phyloP scores from a whole-genome alignment of 2,329 filamentous ascomycete genomes.

The Pseudogymnoascus pannorum region DNA sequence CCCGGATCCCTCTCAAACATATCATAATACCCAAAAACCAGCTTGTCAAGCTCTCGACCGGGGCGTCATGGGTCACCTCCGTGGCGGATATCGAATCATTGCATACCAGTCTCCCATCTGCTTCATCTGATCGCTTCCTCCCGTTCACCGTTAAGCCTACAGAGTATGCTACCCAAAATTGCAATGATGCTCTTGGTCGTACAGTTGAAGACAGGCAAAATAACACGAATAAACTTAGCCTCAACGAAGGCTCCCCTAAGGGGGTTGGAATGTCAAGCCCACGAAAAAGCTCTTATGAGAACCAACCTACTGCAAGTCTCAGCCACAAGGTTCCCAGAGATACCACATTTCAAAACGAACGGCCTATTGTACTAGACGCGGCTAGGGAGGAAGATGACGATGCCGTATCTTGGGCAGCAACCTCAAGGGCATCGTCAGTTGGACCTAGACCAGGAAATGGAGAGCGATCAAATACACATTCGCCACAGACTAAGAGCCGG shows the following conservation, averaged over 20 bases:
- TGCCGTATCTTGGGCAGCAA: neutral
- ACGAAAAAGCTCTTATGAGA: neutral
- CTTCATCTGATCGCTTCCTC: neutral
- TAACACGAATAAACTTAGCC: neutral
- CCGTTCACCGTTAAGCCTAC: neutral
- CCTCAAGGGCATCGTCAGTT: neutral
- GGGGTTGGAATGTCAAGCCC: neutral
- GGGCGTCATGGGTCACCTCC: neutral
- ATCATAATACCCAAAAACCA: conserved; percentile 4
- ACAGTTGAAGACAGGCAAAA: neutral
- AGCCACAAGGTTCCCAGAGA: neutral
- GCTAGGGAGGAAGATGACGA: neutral
- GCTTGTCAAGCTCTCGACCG: neutral
- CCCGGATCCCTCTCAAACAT: neutral
- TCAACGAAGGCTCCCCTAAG: neutral
- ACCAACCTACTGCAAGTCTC: neutral
- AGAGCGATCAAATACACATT: neutral
- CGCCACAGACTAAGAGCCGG: neutral
- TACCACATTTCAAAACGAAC: neutral
- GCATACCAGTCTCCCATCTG: neutral
- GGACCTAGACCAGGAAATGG: neutral
- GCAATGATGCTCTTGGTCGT: neutral
- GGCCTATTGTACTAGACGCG: neutral
- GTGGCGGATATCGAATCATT: neutral
- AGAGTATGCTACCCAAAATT: neutral